phyloP scores from a whole-genome alignment of 106 monocot genomes.

The Amphibolis antarctica region DNA sequence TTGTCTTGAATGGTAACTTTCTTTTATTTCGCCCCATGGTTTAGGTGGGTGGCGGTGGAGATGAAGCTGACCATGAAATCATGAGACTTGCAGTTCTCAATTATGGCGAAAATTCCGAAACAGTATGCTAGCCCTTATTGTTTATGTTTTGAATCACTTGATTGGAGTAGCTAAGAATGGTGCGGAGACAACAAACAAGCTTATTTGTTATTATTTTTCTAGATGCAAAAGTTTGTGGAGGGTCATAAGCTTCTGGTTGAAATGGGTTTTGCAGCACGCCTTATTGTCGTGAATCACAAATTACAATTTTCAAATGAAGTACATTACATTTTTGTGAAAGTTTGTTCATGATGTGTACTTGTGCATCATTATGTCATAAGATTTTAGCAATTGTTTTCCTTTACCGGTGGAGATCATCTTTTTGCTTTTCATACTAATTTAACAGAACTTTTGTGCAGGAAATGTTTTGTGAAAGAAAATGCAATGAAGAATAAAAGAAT shows the following conservation, averaged over 20 bases:
- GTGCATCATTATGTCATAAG: no score
- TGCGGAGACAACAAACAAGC: no score
- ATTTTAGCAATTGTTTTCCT: no score
- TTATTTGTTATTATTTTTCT: neutral
- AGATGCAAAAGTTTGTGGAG: conserved; percentile 88
- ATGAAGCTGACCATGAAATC: conserved; percentile 68
- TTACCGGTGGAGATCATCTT: no score
- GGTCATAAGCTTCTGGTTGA: conserved; percentile 77
- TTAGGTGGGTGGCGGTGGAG: conserved; percentile 41
- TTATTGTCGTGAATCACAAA: no score
- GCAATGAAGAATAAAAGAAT: no score
- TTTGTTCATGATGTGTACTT: no score
- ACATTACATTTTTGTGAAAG: no score
- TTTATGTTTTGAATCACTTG: neutral
- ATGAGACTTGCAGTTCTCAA: conserved; percentile 63
- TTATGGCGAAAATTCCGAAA: conserved; percentile 68
- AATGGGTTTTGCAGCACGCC: conserved; percentile 86
- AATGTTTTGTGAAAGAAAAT: no score
- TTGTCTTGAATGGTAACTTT: neutral
- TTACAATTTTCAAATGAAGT: no score
- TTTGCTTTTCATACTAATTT: no score
- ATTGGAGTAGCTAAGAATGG: neutral
- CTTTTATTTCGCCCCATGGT: neutral
- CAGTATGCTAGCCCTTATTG: conserved; percentile 23
- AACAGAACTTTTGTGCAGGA: no score